Evolutionary conservation across 768 basidiomycete species (phyloP).

Genomic region (Steccherinum ochraceum): DNA sequence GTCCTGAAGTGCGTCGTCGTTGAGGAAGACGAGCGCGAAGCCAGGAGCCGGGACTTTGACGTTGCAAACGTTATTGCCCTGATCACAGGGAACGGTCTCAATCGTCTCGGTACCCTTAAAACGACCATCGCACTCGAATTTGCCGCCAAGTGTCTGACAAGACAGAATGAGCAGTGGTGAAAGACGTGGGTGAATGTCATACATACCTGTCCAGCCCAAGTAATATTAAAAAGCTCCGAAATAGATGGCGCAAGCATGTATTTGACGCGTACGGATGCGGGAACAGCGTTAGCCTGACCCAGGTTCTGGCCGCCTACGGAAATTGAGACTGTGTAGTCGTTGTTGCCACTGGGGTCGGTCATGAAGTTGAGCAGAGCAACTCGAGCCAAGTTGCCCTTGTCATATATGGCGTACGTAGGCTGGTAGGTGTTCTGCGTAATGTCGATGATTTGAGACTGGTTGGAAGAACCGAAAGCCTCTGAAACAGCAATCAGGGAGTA

Average conservation of each 20-base stretch:
- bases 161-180: not conserved
- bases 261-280: conserved; percentile 47
- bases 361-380: conserved; percentile 73
- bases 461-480: conserved; percentile 63
- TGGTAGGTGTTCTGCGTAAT: conserved; percentile 39
- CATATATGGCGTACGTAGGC: conserved; percentile 68
- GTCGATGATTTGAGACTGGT: conserved; percentile 62
- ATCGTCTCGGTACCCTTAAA: conserved; percentile 49
- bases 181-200: not conserved
- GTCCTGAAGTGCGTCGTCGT: conserved; percentile 31
- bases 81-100: conserved; percentile 55
- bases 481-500: conserved; percentile 68
- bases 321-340: conserved; percentile 46
- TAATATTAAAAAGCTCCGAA: conserved; percentile 56
- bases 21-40: conserved; percentile 72
- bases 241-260: conserved; percentile 54
- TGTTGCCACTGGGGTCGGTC: conserved; percentile 49
- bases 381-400: conserved; percentile 54
- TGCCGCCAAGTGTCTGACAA: conserved; percentile 54
- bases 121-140: conserved; percentile 63
- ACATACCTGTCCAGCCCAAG: conserved; percentile 71
- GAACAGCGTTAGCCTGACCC: conserved; percentile 31
- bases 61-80: conserved; percentile 43
- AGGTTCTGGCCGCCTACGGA: conserved; percentile 38
- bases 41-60: conserved; percentile 65